Base-by-base conservation (phyloP, 768 basidiomycete genomes). In the Cytidiella melzeri region DNA sequence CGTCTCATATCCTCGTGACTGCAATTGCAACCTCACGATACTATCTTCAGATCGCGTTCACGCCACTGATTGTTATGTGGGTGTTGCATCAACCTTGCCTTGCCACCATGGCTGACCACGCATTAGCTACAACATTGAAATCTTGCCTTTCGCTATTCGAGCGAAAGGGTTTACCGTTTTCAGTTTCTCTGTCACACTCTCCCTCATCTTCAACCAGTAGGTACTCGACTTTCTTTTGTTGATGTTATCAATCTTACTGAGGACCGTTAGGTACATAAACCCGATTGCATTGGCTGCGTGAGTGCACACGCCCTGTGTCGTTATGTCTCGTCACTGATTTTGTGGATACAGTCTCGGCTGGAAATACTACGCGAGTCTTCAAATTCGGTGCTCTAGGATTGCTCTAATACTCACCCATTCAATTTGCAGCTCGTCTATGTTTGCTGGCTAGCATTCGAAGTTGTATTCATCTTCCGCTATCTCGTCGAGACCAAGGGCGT, bases 181-280 rank as follows among this genome's bases (percentile, higher is more conserved):
- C 64, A 71, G 73, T 55, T 73, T 75, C 57, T 57, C 66, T 23
- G 62, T 73, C 47, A 72, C 73, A 12, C 60, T 71, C 46, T 61
- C 74, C 13, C 63, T 76, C 28, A 73, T 79, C 55, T 73, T 79
- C 60, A 74, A 74, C 61, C 73, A 73, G 61, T 69, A 68, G 43
- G 64, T 64, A 26, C 19, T 18, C 1, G 3, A 11, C 26, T 19
- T 7, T 4, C 20, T 11, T 26, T 11, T 5, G 34, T 4, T 15
- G 30, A 15, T 27, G 11, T 38, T 52, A 19, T 45, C 24, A 21
- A 19, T 1, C 4, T 30, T 23, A 36, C 11, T 13, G n/a, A n/a
- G n/a, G 7, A 7, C 30, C 30, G 26, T 19, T n/a, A 51, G 43
- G 53, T 63, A 63, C 41, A 65, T 71, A 52, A 74, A 73, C 60